These are phyloP conservation scores for Diplodia scrobiculata DNA, from an alignment of 2,329 filamentous ascomycete genomes.

Conservation along the genomic window DNA sequence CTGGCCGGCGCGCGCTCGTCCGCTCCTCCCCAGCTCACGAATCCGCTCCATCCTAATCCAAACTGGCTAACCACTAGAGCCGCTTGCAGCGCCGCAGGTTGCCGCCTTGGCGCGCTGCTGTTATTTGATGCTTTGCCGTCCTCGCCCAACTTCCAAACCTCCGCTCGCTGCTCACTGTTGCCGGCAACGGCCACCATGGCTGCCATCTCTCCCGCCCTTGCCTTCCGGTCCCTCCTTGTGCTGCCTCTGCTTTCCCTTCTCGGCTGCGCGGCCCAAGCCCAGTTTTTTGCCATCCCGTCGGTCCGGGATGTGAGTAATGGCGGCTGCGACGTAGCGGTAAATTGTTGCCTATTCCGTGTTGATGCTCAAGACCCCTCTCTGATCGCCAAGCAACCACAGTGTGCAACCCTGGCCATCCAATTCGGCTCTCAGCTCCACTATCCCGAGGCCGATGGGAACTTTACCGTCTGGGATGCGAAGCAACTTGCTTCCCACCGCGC, in stretches of 20 bases:
- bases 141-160: not conserved
- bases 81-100: conserved; percentile 21
- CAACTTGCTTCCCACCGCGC: not conserved
- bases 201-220: conserved; percentile 9
- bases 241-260: not conserved
- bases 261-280: not conserved
- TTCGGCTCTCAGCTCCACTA: conserved; percentile 15
- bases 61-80: not conserved
- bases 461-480: conserved; percentile 17
- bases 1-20: not conserved
- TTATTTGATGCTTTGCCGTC: conserved; percentile 6
- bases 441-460: conserved; percentile 6
- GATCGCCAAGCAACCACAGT: conserved; percentile 6
- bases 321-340: conserved; percentile 21
- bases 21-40: not conserved
- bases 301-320: not conserved
- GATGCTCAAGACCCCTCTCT: conserved; percentile 12
- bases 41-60: not conserved
- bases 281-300: not conserved
- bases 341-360: not conserved
- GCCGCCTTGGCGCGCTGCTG: conserved; percentile 6
- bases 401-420: conserved; percentile 7
- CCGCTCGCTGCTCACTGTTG: not conserved
- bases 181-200: conserved; percentile 11
- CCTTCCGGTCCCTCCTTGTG: not conserved